Percentiles rank a stretch among this genome's conserved stretches.
phyloP scores from a whole-genome alignment of 2,329 filamentous ascomycete genomes.

The Nothopassalora personata region DNA sequence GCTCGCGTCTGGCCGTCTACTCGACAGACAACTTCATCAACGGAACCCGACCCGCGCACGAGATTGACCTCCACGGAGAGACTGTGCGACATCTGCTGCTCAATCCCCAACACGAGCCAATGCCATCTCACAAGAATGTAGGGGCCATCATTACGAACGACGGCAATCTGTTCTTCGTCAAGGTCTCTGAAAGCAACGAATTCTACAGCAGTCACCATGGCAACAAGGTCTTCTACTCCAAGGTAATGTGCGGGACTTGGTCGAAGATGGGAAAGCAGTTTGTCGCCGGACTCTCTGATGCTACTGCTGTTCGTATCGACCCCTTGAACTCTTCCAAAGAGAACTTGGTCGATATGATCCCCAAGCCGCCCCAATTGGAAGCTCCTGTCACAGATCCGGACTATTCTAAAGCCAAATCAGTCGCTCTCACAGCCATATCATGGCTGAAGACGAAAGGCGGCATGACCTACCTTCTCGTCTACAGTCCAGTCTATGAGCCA shows the following conservation, averaged over 20 bases:
- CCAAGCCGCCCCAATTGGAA: constrained; percentile 62
- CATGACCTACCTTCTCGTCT: constrained; percentile 59
- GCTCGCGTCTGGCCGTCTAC: constrained; percentile 79
- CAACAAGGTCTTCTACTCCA: constrained; percentile 57
- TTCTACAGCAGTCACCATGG: constrained; percentile 58
- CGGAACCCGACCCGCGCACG: constrained; percentile 58
- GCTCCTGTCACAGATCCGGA: constrained; percentile 40
- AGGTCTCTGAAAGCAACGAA: constrained; percentile 60
- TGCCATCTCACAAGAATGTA: neutral
- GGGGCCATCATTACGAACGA: constrained; percentile 75
- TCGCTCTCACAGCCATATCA: constrained; percentile 52
- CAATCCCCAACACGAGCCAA: constrained; percentile 59
- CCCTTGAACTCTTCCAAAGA: constrained; percentile 55
- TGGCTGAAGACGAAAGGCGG: constrained; percentile 67
- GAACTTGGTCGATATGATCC: constrained; percentile 69
- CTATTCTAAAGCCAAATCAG: constrained; percentile 11
- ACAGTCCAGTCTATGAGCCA: constrained; percentile 53
- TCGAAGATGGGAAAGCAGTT: constrained; percentile 90
- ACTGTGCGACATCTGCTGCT: constrained; percentile 69
- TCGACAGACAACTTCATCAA: constrained; percentile 64
- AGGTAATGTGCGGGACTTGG: constrained; percentile 83
- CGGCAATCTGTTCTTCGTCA: constrained; percentile 78
- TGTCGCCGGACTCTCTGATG: constrained; percentile 76
- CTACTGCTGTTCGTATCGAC: constrained; percentile 75
- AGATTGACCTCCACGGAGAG: constrained; percentile 70